phyloP scores from a whole-genome alignment of 2,329 filamentous ascomycete genomes.

The Cryphonectria carpinicola region DNA sequence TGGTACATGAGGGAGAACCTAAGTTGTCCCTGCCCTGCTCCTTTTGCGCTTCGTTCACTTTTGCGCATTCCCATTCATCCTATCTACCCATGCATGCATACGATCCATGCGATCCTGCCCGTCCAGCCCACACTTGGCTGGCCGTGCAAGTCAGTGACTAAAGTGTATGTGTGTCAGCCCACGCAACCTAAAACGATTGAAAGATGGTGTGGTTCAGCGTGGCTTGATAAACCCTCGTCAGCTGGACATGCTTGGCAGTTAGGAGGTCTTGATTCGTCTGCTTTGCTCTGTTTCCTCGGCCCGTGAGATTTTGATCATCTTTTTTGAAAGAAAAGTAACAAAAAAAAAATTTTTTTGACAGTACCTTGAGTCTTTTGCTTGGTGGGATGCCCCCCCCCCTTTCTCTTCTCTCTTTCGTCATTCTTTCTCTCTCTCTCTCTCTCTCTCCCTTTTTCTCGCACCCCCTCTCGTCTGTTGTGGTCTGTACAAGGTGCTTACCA shows the following conservation, averaged over 20 bases:
- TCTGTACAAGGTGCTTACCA: constrained; percentile 4
- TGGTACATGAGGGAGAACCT: not conserved
- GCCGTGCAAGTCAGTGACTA: not conserved
- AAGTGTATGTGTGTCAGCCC: not conserved
- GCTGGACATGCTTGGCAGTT: not conserved
- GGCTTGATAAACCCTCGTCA: constrained; percentile 7
- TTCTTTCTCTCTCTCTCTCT: not conserved
- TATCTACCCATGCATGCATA: not conserved
- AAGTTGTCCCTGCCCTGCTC: not conserved
- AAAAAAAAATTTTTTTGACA: not conserved
- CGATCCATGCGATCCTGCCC: not conserved
- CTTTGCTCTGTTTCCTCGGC: not conserved
- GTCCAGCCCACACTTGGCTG: not conserved
- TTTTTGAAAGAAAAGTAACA: not conserved
- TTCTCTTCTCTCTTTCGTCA: not conserved
- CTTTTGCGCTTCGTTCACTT: not conserved
- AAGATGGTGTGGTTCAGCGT: constrained; percentile 8
- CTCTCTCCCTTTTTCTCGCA: not conserved
- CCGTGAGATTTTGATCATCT: not conserved
- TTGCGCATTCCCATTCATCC: not conserved
- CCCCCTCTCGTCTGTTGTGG: not conserved
- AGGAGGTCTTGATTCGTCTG: not conserved
- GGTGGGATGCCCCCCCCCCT: not conserved
- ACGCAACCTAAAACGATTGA: not conserved
- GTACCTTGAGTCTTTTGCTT: not conserved